Evolutionary conservation across 202 grass and related monocot genomes (phyloP).

Genomic region (Carex arenaria): DNA sequence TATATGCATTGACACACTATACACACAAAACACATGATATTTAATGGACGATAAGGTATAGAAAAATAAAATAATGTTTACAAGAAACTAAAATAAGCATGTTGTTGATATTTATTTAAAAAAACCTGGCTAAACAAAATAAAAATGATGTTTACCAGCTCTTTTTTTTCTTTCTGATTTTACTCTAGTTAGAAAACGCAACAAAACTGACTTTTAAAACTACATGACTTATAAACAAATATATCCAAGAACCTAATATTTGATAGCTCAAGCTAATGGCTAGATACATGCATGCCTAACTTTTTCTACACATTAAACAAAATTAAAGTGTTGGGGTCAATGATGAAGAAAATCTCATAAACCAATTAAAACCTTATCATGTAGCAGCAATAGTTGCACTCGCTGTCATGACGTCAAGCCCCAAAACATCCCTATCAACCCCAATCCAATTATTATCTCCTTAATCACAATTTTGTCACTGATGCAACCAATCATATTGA

Average conservation of each 20-base stretch:
- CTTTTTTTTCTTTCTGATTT: background rate
- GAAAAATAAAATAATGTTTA: too few relatives aligned
- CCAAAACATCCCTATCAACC: background rate
- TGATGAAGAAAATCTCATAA: background rate
- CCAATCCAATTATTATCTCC: background rate
- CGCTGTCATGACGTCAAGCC: conserved; percentile 13
- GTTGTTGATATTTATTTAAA: too few relatives aligned
- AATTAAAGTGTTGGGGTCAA: background rate
- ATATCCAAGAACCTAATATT: background rate
- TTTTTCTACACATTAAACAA: background rate
- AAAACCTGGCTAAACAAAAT: too few relatives aligned
- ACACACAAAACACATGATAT: too few relatives aligned
- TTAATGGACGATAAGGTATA: too few relatives aligned
- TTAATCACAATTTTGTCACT: background rate
- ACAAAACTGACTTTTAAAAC: background rate
- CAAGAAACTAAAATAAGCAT: too few relatives aligned
- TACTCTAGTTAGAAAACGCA: background rate
- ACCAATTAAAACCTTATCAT: background rate
- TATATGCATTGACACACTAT: too few relatives aligned
- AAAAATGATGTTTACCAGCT: background rate
- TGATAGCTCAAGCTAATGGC: background rate
- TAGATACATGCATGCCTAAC: background rate
- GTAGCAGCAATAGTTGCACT: background rate
- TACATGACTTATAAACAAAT: background rate
- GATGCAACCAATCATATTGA: conserved; percentile 2